These are phyloP conservation scores for Pontederia crassipes DNA, from an alignment of 176 grass and related monocot species.

Conservation along the genomic window DNA sequence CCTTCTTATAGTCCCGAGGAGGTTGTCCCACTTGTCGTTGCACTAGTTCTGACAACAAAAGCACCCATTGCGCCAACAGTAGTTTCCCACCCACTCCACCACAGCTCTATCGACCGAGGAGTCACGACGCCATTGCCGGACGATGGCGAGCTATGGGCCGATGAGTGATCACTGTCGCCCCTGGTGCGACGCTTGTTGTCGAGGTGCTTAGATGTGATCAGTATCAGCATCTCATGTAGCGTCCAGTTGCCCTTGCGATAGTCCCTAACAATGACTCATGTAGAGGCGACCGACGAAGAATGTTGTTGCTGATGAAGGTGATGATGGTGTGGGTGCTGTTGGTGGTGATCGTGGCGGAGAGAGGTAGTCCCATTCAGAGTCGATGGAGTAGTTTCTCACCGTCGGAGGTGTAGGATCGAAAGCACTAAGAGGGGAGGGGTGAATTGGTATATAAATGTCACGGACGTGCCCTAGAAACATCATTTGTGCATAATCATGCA, in stretches of 20 bases:
- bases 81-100: conserved; percentile 99
- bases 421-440: too few species aligned
- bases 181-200: conserved; percentile 72
- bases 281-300: conserved; percentile 25
- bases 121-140: not conserved
- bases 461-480: too few species aligned
- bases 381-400: too few species aligned
- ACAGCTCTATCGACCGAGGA: conserved; percentile 60
- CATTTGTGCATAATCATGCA: too few species aligned
- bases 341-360: conserved; percentile 8
- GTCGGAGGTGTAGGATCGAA: too few species aligned
- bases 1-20: conserved; percentile 99
- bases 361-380: not conserved
- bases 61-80: conserved; percentile 89
- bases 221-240: conserved; percentile 89
- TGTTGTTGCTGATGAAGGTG: conserved; percentile 23
- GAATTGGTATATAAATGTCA: too few species aligned
- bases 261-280: conserved; percentile 42
- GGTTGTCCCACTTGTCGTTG: conserved; percentile 99
- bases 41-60: conserved; percentile 99
- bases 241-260: conserved; percentile 99
- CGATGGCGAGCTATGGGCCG: conserved; percentile 3
- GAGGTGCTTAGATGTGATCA: conserved; percentile 82
- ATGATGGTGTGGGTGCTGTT: conserved; percentile 1
- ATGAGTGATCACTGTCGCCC: not conserved